Evolutionary conservation across 179 eudicot genomes (phyloP), one percentile per base, ranked within the genome.

Genomic region (Heliamphora ciliata): DNA sequence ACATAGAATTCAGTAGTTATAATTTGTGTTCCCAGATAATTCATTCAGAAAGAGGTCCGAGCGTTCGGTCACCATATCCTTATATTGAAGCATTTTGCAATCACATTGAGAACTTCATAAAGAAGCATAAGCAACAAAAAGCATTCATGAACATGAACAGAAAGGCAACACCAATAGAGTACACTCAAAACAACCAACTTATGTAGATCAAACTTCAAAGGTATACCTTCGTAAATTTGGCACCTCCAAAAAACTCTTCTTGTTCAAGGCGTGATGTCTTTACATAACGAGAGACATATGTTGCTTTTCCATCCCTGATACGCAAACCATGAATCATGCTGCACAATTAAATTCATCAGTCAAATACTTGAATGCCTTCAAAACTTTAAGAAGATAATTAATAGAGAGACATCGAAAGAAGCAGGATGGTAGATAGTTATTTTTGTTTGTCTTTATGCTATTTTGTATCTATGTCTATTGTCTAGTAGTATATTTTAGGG

Each of bases 321-420:
- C 89, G 96, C 85, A 96, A 52, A 63, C 98, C 98, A 86, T 96
- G 99, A 81, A 96, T 88, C 99, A 94, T 96, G 76, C 99, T 96
- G 87, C 70, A 80, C 68, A 82, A 80, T 13, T 4, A 87, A 78
- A 51, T 5, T 13, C 13, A 31, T 0, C 56, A 14, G 10, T 58
- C 17, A 81, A 14, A 48, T 21, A 9, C 2, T 59, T 51, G 59
- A n/a, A 9, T 74, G 44, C 81, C 72, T 14, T 40, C 6, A 63
- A 64, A 77, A 44, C 65, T 15, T 14, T 6, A 40, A 11, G 21
- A 76, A 31, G 40, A 31, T 31, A 31, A 31, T 31, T 31, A 31
- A 31, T 31, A 31, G 40, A 31, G 40, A 31, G 40, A 31, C 40
- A 31, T 31, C 40, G 40, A 31, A 31, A 31, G 40, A 31, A 31